Percentiles rank a stretch among this genome's conserved stretches.
These are phyloP conservation scores for Breviolum minutum DNA, from an alignment of 73 alveolate genomes.

Conservation along the genomic window DNA sequence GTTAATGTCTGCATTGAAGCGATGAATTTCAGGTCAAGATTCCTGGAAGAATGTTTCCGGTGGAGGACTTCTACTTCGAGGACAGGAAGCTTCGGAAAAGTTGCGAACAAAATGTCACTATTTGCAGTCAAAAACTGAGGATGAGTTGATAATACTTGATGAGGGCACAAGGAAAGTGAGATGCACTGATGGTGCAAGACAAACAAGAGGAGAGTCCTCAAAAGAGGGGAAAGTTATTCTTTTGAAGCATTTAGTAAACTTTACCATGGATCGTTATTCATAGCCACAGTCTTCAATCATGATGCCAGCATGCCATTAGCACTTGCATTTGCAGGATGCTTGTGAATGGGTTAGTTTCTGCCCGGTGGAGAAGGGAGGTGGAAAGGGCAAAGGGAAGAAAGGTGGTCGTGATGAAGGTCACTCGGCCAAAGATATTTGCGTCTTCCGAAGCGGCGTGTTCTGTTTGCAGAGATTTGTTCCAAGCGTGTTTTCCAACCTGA, in stretches of 20 bases:
- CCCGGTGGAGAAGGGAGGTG: conserved; percentile 79
- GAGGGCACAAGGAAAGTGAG: too few relatives aligned
- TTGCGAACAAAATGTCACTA: too few relatives aligned
- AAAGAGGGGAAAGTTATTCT: too few relatives aligned
- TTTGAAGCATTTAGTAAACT: background rate
- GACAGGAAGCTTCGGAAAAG: background rate
- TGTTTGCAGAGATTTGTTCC: background rate
- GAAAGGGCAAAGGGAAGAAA: conserved; percentile 61
- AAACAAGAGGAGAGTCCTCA: too few relatives aligned
- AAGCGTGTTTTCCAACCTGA: background rate
- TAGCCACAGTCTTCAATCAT: background rate
- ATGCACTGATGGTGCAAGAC: too few relatives aligned
- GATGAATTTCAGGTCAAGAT: conserved; percentile 26
- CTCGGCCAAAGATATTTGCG: background rate
- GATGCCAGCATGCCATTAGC: background rate
- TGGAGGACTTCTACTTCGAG: conserved; percentile 89
- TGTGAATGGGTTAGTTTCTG: conserved; percentile 88
- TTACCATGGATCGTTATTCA: background rate
- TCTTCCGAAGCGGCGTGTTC: background rate
- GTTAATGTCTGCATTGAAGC: background rate
- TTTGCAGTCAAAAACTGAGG: too few relatives aligned
- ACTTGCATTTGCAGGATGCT: conserved; percentile 31
- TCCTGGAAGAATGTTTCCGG: conserved; percentile 97
- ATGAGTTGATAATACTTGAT: too few relatives aligned
- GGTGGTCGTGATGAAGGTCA: conserved; percentile 67